Evolutionary conservation across 305 asterid genomes (phyloP), one percentile per base, ranked within the genome.

Genomic region (Rubia balearica): DNA sequence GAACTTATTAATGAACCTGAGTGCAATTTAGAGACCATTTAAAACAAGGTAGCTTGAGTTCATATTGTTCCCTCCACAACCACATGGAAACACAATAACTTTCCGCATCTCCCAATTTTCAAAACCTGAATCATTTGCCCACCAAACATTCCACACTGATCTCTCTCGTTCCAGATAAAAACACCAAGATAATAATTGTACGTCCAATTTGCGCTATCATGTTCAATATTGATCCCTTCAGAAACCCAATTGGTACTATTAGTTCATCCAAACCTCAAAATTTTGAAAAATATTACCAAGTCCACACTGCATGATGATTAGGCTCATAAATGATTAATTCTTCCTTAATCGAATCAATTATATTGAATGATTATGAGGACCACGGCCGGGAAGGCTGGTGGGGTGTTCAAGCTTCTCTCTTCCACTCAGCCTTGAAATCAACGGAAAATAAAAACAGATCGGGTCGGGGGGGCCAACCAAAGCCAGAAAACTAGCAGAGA

Each of bases 311-410:
- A 51, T 4, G 57, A 49, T 17, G 13, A 51, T 51, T 51, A 51
- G 59, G 59, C 59, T 51, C 59, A 51, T 7, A 7, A 36, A 59
- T 60, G 43, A 33, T 59, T 74, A 17, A 42, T 56, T 9, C 1
- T 6, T 14, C 41, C n/a, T 27, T 12, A 45, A 59, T 5, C 42
- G 73, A 61, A 61, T 38, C 68, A 67, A 21, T 5, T 6, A n/a
- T 70, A 9, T 48, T 43, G 66, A 70, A 57, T 70, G 73, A 57
- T 66, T 65, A 13, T 51, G 62, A 41, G 55, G 62, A 60, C 73
- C n/a, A 57, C 66, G 14, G 36, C 38, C 8, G 61, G 7, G 19
- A 46, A 11, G 5, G 51, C 22, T 17, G 21, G 9, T 2, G 43
- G 17, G 41, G 48, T 11, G 60, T 73, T 69, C 43, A 13, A 30